Evolutionary conservation across 345 rosid species (phyloP).

Genomic region (Eucalyptus caleyi): DNA sequence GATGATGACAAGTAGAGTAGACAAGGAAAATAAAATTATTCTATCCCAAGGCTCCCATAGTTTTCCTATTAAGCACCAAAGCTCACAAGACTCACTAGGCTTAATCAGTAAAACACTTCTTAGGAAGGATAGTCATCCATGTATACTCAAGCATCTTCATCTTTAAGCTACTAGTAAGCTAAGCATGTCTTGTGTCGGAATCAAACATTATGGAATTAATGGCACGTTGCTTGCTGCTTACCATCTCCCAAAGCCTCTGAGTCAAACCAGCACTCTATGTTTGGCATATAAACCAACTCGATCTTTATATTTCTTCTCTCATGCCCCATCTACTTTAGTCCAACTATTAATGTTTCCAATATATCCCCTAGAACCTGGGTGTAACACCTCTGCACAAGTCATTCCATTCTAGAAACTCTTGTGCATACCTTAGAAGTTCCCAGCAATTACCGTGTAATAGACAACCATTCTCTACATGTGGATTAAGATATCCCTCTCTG

Average conservation of each 20-base stretch:
- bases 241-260: neutral
- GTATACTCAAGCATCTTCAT: neutral
- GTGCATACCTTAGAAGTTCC: neutral
- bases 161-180: neutral
- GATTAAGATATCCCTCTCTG: neutral
- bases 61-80: neutral
- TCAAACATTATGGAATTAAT: neutral
- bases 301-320: neutral
- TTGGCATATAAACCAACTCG: neutral
- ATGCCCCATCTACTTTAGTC: neutral
- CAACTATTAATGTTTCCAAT: neutral
- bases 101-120: neutral
- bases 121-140: neutral
- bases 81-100: neutral
- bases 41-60: neutral
- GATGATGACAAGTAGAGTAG: neutral
- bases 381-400: neutral
- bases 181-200: neutral
- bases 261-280: neutral
- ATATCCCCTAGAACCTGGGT: neutral
- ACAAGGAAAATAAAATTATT: neutral
- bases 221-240: neutral
- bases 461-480: neutral
- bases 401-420: neutral
- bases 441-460: neutral